phyloP scores from a whole-genome alignment of 208 protist species.

The Leishmania gerbilli region DNA sequence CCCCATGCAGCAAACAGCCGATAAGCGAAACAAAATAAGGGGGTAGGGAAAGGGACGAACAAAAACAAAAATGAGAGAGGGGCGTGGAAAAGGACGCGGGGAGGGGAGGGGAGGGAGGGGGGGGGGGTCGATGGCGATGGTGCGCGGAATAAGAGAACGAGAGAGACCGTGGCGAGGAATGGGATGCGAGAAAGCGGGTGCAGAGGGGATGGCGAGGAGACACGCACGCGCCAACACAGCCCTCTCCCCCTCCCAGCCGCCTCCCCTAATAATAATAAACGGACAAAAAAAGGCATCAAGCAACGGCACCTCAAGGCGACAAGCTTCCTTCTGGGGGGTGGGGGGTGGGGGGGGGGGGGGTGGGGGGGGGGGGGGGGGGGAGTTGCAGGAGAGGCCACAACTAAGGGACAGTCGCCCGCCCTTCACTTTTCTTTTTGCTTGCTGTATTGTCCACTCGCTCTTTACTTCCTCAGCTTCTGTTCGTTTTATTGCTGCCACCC shows the following conservation, averaged over 20 bases:
- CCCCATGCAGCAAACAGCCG: background rate
- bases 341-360: no score
- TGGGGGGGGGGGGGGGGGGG: no score
- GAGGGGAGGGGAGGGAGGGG: background rate
- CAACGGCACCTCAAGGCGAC: background rate
- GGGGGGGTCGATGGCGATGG: background rate
- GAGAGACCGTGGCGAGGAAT: background rate
- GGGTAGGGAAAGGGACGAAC: background rate
- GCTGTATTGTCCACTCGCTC: background rate
- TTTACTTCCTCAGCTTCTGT: background rate
- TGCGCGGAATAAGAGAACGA: background rate
- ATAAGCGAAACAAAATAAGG: background rate
- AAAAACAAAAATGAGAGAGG: background rate
- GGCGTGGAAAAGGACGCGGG: background rate
- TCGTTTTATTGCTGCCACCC: background rate
- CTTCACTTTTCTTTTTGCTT: no score
- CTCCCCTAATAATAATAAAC: conserved; percentile 2
- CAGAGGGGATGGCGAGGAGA: background rate
- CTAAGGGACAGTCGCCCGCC: no score
- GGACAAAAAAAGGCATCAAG: background rate
- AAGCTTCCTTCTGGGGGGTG: no score
- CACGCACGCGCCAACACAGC: conserved; percentile 21
- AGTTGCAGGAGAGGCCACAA: background rate
- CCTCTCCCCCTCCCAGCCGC: background rate
- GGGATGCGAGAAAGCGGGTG: background rate